A percentile compares a stretch with the other conserved stretches of the same genome.
These are phyloP conservation scores for Omphalea diandra DNA, from an alignment of 441 rosid species.

Conservation along the genomic window DNA sequence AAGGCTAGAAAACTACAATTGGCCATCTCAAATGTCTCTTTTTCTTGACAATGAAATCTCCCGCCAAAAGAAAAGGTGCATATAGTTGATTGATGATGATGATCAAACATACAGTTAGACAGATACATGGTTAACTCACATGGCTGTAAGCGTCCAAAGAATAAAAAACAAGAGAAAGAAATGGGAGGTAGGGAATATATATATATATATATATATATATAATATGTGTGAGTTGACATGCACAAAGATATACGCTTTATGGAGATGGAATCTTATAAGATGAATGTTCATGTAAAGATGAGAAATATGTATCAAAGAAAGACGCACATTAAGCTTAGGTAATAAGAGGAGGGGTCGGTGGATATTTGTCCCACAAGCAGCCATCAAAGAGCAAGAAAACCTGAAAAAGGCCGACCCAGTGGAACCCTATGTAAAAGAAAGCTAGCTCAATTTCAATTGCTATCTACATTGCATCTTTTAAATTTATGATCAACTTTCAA, in stretches of 20 bases:
- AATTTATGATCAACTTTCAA: too few relatives aligned
- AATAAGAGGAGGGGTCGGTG: conserved; percentile 49
- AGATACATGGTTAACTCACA: neutral
- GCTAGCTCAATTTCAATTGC: too few relatives aligned
- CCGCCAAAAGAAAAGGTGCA: conserved; percentile 35
- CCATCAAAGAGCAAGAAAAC: conserved; percentile 43
- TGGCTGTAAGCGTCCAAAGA: neutral
- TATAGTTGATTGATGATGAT: conserved; percentile 4
- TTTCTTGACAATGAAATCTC: conserved; percentile 40
- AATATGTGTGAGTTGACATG: too few relatives aligned
- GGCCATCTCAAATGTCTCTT: conserved; percentile 21
- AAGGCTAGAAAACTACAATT: neutral
- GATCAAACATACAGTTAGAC: neutral
- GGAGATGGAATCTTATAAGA: conserved; percentile 14
- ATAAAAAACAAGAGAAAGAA: neutral
- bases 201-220: neutral
- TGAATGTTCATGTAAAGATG: conserved; percentile 15
- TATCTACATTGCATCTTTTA: neutral
- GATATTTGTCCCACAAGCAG: conserved; percentile 64
- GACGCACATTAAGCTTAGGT: too few relatives aligned
- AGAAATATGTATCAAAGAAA: too few relatives aligned
- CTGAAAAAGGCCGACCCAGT: conserved; percentile 52
- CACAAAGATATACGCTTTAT: neutral
- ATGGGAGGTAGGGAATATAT: neutral
- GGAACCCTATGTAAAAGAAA: conserved; percentile 70